phyloP scores from a whole-genome alignment of 306 rosid genomes.

The Cucumis hystrix region DNA sequence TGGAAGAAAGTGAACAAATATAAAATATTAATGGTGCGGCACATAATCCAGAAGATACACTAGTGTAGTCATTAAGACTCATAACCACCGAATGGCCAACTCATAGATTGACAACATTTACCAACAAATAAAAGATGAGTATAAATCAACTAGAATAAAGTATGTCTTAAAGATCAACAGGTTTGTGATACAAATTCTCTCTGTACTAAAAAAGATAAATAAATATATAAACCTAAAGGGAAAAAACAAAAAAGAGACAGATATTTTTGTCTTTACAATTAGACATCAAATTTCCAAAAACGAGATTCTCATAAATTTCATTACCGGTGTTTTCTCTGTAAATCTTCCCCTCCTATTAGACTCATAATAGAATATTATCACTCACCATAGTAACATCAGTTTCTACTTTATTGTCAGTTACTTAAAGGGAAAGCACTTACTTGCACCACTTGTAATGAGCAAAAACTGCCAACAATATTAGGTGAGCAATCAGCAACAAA shows the following conservation, averaged over 20 bases:
- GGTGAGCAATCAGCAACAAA: conserved; percentile 64
- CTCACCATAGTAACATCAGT: neutral
- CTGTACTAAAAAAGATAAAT: no score
- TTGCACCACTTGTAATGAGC: conserved; percentile 89
- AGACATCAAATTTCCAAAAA: neutral
- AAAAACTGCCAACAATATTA: conserved; percentile 41
- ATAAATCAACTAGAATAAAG: no score
- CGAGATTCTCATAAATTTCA: neutral
- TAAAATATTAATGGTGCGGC: neutral
- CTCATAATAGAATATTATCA: neutral
- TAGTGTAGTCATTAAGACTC: neutral
- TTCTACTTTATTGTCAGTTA: neutral
- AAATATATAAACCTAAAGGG: no score
- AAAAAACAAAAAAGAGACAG: neutral
- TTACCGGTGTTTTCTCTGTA: neutral
- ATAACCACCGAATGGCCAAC: neutral
- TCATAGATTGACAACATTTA: neutral
- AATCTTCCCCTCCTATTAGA: neutral
- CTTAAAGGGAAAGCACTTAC: conserved; percentile 39
- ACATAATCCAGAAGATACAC: neutral
- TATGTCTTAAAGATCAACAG: no score
- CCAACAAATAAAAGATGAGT: neutral
- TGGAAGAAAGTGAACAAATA: conserved; percentile 18
- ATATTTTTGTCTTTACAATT: neutral
- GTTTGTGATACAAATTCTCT: no score